Evolutionary conservation across 2,329 filamentous ascomycete genomes (phyloP).

Genomic region (Pyrenochaeta sp.): DNA sequence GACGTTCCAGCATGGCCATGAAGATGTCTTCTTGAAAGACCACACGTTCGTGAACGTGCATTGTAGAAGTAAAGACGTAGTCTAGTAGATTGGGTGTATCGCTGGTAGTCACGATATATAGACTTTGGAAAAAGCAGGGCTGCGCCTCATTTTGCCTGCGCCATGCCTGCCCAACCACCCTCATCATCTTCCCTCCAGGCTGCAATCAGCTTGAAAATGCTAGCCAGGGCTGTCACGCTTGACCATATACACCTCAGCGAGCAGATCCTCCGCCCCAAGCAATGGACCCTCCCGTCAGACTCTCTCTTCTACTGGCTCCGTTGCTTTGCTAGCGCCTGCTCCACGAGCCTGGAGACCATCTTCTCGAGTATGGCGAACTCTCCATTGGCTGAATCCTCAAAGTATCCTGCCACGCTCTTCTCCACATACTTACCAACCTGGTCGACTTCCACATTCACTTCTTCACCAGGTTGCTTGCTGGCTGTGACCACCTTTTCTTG

Average conservation of each 20-base stretch:
- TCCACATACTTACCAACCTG: constrained; percentile 86
- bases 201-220: not conserved
- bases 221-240: not conserved
- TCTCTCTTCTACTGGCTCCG: not conserved
- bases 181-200: constrained; percentile 21
- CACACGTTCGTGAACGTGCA: not conserved
- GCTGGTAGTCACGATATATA: constrained; percentile 24
- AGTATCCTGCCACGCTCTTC: constrained; percentile 86
- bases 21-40: not conserved
- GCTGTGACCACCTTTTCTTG: constrained; percentile 90
- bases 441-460: constrained; percentile 92
- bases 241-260: not conserved
- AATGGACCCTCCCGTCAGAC: not conserved
- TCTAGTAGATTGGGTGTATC: no score
- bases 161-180: constrained; percentile 36
- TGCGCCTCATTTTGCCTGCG: constrained; percentile 46
- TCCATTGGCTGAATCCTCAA: constrained; percentile 65
- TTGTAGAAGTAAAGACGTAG: not conserved
- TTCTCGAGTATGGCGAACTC: constrained; percentile 60
- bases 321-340: constrained; percentile 55
- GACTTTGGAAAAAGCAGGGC: constrained; percentile 27
- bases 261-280: no score
- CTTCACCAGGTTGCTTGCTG: constrained; percentile 77
- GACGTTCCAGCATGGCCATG: constrained; percentile 2
- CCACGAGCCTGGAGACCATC: constrained; percentile 72